These are phyloP conservation scores for Nakaseomyces bracarensis DNA, from an alignment of 1,139 yeast genomes.

Conservation along the genomic window DNA sequence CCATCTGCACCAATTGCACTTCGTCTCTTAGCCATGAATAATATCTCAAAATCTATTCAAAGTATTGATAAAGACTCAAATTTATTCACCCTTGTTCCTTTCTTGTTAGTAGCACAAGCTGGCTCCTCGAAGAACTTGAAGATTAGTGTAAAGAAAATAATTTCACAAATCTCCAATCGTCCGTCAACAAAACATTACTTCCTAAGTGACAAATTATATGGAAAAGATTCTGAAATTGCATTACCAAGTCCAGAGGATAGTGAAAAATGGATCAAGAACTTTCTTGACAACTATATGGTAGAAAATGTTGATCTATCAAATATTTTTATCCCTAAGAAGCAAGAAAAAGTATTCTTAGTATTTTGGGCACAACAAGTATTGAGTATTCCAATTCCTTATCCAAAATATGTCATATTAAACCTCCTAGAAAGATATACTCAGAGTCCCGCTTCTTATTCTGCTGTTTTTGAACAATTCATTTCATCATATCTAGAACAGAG, in stretches of 20 bases:
- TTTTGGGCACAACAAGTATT: conserved; percentile 46
- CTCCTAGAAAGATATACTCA: conserved; percentile 17
- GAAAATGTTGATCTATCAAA: conserved; percentile 40
- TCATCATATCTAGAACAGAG: conserved; percentile 39
- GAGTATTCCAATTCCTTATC: conserved; percentile 37
- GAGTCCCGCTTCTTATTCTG: conserved; percentile 33
- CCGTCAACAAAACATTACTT: conserved; percentile 38
- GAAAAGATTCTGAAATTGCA: conserved; percentile 41
- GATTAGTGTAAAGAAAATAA: conserved; percentile 29
- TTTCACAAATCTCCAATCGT: conserved; percentile 33
- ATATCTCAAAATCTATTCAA: conserved; percentile 35
- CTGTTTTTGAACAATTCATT: conserved; percentile 35
- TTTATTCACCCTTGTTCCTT: conserved; percentile 39
- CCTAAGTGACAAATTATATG: conserved; percentile 40
- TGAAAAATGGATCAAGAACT: conserved; percentile 38
- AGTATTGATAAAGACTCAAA: conserved; percentile 33
- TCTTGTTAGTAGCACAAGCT: conserved; percentile 35
- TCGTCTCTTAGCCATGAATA: conserved; percentile 42
- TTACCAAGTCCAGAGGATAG: conserved; percentile 64
- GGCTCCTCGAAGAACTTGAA: conserved; percentile 38
- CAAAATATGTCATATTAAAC: conserved; percentile 38
- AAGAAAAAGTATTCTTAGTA: conserved; percentile 38
- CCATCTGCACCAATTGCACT: conserved; percentile 50
- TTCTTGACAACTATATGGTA: conserved; percentile 40
- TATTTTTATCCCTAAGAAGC: conserved; percentile 37